phyloP scores from a whole-genome alignment of 208 protist genomes.

The Leishmania major region DNA sequence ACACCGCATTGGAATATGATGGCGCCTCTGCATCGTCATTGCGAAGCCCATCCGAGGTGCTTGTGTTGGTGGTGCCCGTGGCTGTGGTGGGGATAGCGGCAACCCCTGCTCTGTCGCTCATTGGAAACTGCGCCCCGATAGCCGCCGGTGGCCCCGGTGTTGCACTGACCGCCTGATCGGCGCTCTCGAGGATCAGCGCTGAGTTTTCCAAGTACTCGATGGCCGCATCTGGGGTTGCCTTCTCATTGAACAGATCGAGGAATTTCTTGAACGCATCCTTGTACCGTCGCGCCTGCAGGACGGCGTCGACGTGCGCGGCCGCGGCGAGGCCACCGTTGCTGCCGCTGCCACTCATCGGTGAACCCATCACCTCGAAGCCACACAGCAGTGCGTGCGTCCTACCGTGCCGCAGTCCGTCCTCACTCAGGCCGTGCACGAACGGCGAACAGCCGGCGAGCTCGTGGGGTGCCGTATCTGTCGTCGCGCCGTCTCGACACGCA shows the following conservation, averaged over 20 bases:
- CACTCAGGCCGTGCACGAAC: background rate
- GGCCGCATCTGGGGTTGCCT: constrained; percentile 43
- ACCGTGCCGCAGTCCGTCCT: constrained; percentile 7
- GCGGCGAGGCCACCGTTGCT: background rate
- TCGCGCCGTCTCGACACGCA: background rate
- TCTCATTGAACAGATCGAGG: constrained; percentile 70
- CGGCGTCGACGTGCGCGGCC: constrained; percentile 31
- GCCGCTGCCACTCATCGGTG: constrained; percentile 4
- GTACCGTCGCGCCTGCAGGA: constrained; percentile 59
- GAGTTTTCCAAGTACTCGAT: constrained; percentile 65
- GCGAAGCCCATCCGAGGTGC: background rate
- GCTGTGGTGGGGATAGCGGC: background rate
- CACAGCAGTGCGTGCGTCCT: background rate
- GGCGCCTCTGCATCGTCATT: background rate
- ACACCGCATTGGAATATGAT: background rate
- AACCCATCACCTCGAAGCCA: background rate
- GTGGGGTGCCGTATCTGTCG: background rate
- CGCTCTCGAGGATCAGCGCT: constrained; percentile 23
- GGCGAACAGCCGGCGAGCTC: background rate
- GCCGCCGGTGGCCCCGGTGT: constrained; percentile 4
- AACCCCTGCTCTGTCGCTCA: background rate
- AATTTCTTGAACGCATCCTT: constrained; percentile 80
- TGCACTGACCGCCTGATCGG: background rate
- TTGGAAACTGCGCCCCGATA: background rate
- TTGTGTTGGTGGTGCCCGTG: background rate